Evolutionary conservation across 306 rosid genomes (phyloP), one percentile per base, ranked within the genome.

Genomic region (Dryas octopetala): DNA sequence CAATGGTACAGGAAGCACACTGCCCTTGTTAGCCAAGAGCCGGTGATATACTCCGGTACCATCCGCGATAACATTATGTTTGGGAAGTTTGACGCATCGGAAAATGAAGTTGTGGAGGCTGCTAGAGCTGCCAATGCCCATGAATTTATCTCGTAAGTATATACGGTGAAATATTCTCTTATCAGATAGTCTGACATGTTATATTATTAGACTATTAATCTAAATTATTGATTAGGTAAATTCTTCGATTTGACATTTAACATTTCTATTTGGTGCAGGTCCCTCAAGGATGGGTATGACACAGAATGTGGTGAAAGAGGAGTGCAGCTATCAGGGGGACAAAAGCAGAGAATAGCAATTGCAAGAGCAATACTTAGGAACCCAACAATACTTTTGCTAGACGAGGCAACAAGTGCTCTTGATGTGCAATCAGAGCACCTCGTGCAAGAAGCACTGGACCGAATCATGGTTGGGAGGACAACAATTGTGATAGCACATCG

Each of bases 251-350:
- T 32, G 38, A 32, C 2, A 32, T 32, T 32, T 32, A 32, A 2
- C 38, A 32, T 32, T 32, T 46, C 0, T n/a, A 44, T 69, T 6
- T 47, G 55, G 28, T 82, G 83, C 52, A 95, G 99, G 66, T 86
- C 97, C 62, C 15, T 95, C 79, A 92, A 87, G 75, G 92, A 92
- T 11, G 99, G 99, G 63, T 95, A 92, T 67, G 90, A 84, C 46
- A 90, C 97, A 0, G 93, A 95, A 78, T 90, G 97, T 61, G 99
- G 99, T n/a, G 97, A 95, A 79, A 87, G 99, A 77, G 99, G 99
- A 17, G 97, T 92, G 55, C 97, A 95, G 60, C 76, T 95, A 13
- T 95, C 99, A 46, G 99, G 99, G 70, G 99, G 99, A 8, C 97
- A 95, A 72, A 95, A 95, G 79, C 99, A 95, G 54, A 88, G 99